Evolutionary conservation across 2,329 filamentous ascomycete genomes (phyloP).

Genomic region (Ceratocystis harringtonii): DNA sequence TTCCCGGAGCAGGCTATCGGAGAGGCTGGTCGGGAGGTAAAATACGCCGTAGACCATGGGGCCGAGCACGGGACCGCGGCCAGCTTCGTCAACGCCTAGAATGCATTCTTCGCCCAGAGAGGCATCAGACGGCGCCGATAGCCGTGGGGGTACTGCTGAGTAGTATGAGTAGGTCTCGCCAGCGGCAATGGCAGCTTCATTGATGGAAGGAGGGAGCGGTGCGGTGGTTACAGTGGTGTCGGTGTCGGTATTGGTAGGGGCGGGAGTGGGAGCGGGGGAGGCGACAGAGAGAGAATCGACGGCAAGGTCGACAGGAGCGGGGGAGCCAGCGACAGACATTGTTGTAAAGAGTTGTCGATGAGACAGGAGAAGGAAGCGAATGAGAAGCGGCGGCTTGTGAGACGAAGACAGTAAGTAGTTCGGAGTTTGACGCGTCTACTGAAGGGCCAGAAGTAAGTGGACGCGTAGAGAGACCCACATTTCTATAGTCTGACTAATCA

Average conservation of each 20-base stretch:
- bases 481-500: not conserved
- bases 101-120: conserved; percentile 42
- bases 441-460: not conserved
- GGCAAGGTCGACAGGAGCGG: conserved; percentile 14
- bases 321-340: not conserved
- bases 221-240: conserved; percentile 19
- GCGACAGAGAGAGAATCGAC: conserved; percentile 10
- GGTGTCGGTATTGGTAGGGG: not conserved
- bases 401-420: not conserved
- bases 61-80: conserved; percentile 82
- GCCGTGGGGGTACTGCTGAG: conserved; percentile 49
- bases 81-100: conserved; percentile 85
- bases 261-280: not conserved
- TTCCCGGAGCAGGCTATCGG: conserved; percentile 58
- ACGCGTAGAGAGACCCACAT: not conserved
- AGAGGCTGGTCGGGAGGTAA: conserved; percentile 57
- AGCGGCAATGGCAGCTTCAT: conserved; percentile 38
- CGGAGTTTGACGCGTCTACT: not conserved
- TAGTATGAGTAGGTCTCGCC: conserved; percentile 59
- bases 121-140: conserved; percentile 30
- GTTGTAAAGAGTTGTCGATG: not conserved
- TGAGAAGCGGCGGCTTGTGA: not conserved
- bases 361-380: not conserved
- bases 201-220: conserved; percentile 58
- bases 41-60: conserved; percentile 59